Evolutionary conservation across 2,329 filamentous ascomycete species (phyloP).

Genomic region (Penicillium sumatraense): DNA sequence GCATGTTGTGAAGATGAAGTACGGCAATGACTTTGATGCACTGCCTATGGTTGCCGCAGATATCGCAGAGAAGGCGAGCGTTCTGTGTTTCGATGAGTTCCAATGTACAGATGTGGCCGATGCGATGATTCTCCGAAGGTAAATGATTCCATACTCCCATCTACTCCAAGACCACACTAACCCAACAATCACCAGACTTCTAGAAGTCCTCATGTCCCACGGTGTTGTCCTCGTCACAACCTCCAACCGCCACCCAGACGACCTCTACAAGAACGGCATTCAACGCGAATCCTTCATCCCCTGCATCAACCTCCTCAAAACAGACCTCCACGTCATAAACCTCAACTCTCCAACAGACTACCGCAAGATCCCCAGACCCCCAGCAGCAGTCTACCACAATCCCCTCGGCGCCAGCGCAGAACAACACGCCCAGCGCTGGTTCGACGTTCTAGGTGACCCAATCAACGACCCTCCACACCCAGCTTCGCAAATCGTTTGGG

Average conservation of each 20-base stretch:
- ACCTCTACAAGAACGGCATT: constrained; percentile 97
- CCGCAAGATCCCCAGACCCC: constrained; percentile 91
- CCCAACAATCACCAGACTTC: constrained; percentile 56
- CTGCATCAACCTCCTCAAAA: constrained; percentile 89
- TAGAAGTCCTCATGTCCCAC: constrained; percentile 91
- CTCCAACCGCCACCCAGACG: constrained; percentile 93
- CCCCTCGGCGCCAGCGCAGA: constrained; percentile 78
- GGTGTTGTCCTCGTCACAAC: constrained; percentile 97
- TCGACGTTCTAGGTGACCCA: constrained; percentile 87
- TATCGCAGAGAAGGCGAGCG: constrained; percentile 81
- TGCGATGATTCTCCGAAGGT: constrained; percentile 92
- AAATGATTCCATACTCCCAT: constrained; percentile 20
- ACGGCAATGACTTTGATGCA: constrained; percentile 87
- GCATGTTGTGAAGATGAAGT: constrained; percentile 85
- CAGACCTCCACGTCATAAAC: constrained; percentile 84
- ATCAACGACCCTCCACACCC: constrained; percentile 74
- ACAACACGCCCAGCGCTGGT: constrained; percentile 91
- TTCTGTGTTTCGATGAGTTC: constrained; percentile 98
- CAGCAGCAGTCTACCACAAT: constrained; percentile 91
- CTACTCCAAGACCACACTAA: background rate
- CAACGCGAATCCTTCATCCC: constrained; percentile 95
- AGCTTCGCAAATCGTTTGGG: constrained; percentile 87
- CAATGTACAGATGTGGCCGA: constrained; percentile 98
- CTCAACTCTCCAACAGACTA: constrained; percentile 96
- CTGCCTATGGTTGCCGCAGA: constrained; percentile 93